Evolutionary conservation across 495 filamentous ascomycete species (phyloP).

Genomic region (Aspergillus panamensis): DNA sequence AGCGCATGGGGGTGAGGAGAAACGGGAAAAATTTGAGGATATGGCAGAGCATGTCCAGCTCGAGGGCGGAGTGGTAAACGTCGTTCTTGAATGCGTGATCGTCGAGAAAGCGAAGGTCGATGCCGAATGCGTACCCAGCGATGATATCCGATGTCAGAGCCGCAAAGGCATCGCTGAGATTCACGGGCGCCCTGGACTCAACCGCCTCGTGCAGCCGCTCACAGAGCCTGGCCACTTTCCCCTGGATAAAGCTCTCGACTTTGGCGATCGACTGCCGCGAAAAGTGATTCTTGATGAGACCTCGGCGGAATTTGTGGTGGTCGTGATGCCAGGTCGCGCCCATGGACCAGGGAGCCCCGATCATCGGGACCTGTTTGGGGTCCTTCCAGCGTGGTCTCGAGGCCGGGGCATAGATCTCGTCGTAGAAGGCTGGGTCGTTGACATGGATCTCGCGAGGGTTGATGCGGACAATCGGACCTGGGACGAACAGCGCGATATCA

Average conservation of each 20-base stretch:
- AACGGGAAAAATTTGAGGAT: too few species aligned
- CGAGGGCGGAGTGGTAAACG: slow-evolving; percentile 20
- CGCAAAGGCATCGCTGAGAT: slow-evolving; percentile 36
- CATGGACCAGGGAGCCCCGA: not conserved
- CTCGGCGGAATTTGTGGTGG: not conserved
- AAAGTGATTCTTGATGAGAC: not conserved
- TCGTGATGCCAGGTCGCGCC: not conserved
- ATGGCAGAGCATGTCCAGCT: too few species aligned
- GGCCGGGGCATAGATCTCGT: slow-evolving; percentile 32
- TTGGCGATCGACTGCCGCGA: not conserved
- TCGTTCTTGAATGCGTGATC: slow-evolving; percentile 21
- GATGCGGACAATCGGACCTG: slow-evolving; percentile 54
- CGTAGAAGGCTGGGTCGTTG: slow-evolving; percentile 36
- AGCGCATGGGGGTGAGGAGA: too few species aligned
- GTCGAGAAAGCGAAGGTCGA: slow-evolving; percentile 33
- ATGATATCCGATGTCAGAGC: slow-evolving; percentile 44
- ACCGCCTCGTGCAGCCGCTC: slow-evolving; percentile 31
- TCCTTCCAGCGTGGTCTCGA: slow-evolving; percentile 24
- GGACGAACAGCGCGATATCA: too few species aligned
- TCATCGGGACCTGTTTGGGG: not conserved
- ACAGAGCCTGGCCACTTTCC: not conserved
- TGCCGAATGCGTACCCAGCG: slow-evolving; percentile 39
- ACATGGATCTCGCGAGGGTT: slow-evolving; percentile 49
- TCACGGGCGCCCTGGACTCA: slow-evolving; percentile 19
- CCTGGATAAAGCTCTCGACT: not conserved